Evolutionary conservation across 805 yeast species (phyloP), one percentile per base, ranked within the genome.

Genomic region (Schwanniomyces pseudopolymorphus): DNA sequence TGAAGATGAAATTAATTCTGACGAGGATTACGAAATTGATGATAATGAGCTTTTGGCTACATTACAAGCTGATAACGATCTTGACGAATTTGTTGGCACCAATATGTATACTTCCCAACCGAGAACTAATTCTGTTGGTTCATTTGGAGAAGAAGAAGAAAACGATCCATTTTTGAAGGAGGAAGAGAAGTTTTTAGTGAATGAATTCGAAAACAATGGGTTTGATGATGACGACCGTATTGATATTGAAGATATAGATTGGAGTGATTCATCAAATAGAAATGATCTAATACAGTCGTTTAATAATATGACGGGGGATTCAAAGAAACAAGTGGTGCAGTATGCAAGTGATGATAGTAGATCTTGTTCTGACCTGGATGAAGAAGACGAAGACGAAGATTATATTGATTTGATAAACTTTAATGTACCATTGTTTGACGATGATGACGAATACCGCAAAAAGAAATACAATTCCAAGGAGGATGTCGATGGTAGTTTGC

Each of bases 21-120:
- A 83, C 46, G 89, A 81, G 9, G 91, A 83, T 56, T 83, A 84
- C 54, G 84, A 79, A 53, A 74, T 79, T 48, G 84, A 73, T 54
- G 78, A 73, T 51, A 72, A 73, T 50, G 78, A 71, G 49, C 57
- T 73, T 26, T 58, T 73, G 37, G 78, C 78, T 14, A 74, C 78
- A 2, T 58, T 74, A 27, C 77, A 74, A 51, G 78, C 75, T 1
- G 79, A 74, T 46, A 71, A 72, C 42, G 78, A 73, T 48, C 46
- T 66, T 14, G 77, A 70, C 35, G 77, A 72, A 45, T 70, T 71
- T 46, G 46, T 55, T 21, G 41, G 48, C 11, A 44, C 43, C 5
- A 37, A 44, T 16, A 21, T 33, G 21, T 47, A 44, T 25, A 38
- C 46, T 26, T 33, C 42, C 4, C 49, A 49, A 20, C 40, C 56